phyloP scores from a whole-genome alignment of 306 rosid genomes.

The Cicer cuneatum region DNA sequence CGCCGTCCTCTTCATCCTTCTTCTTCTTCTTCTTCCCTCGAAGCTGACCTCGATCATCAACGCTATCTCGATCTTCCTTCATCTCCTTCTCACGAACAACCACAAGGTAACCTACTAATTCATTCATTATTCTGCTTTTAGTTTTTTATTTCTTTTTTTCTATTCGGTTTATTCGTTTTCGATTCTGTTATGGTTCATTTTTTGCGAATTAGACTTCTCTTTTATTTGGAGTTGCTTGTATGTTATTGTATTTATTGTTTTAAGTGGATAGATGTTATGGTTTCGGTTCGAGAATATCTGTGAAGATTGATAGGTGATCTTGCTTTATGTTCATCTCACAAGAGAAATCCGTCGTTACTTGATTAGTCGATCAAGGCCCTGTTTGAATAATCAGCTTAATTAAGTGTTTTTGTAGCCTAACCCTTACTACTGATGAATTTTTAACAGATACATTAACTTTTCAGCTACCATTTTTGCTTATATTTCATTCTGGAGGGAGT shows the following conservation, averaged over 20 bases:
- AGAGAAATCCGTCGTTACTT: neutral
- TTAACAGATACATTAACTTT: too few species aligned
- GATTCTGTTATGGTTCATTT: neutral
- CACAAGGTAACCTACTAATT: slow-evolving; percentile 56
- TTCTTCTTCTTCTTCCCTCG: slow-evolving; percentile 48
- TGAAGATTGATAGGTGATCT: neutral
- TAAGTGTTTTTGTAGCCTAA: too few species aligned
- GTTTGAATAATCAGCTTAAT: too few species aligned
- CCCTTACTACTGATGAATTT: too few species aligned
- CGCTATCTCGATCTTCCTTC: slow-evolving; percentile 82
- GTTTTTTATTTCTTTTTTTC: neutral
- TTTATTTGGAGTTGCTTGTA: neutral
- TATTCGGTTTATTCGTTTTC: neutral
- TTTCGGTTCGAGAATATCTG: neutral
- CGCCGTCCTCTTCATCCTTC: slow-evolving; percentile 57
- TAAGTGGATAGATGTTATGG: neutral
- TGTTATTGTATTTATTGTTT: neutral
- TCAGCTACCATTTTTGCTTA: too few species aligned
- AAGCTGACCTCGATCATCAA: slow-evolving; percentile 62
- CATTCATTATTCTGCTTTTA: neutral
- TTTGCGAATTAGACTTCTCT: neutral
- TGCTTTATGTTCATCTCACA: neutral
- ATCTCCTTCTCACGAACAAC: slow-evolving; percentile 47
- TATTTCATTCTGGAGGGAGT: too few species aligned
- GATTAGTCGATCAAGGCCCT: too few species aligned